Evolutionary conservation across 768 basidiomycete species (phyloP), one percentile per base, ranked within the genome.

Genomic region (Podaxis sp.): DNA sequence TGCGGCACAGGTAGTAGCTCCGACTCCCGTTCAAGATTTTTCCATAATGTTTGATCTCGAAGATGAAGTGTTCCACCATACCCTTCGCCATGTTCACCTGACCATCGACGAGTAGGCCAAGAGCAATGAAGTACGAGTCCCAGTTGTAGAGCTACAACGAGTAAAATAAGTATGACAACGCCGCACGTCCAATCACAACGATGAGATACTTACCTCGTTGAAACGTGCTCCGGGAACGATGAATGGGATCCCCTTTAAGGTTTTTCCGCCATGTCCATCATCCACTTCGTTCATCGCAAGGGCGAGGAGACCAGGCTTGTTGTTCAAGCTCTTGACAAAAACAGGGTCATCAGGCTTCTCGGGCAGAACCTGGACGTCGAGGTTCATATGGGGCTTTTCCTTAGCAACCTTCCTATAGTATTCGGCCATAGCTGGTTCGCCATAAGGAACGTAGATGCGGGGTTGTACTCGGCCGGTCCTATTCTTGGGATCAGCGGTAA

Each of bases 41-140:
- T 79, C 92, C 91, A 72, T 97, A 97, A 76, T 97, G 93, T 78
- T 88, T 94, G 80, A 99, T 97, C 80, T 98, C 94, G 73, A 98
- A 99, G 71, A 97, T 91, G 78, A 98, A 99, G 74, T 99, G 96
- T 59, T 98, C 97, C 49, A 98, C 95, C 87, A 98, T 94, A 69
- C 94, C 93, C 75, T 95, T 94, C 19, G 97, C 96, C 87, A 98
- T 91, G 63, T 88, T 84, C 29, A 96, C 87, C 69, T 94, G 89
- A 27, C 95, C 96, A 70, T 99, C 96, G 24, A 98, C 93, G 7
- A 99, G 85, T 29, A 99, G 85, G 15, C 96, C 96, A 25, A 98
- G 86, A 7, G 91, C 82, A 70, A 96, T 94, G 74, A 97, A 97
- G 78, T 96, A 96, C 6, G 91, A 93, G 75, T 96, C 93, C 93